Evolutionary conservation across 805 yeast genomes (phyloP), one percentile per base, ranked within the genome.

Genomic region (Starmerella etchellsii): DNA sequence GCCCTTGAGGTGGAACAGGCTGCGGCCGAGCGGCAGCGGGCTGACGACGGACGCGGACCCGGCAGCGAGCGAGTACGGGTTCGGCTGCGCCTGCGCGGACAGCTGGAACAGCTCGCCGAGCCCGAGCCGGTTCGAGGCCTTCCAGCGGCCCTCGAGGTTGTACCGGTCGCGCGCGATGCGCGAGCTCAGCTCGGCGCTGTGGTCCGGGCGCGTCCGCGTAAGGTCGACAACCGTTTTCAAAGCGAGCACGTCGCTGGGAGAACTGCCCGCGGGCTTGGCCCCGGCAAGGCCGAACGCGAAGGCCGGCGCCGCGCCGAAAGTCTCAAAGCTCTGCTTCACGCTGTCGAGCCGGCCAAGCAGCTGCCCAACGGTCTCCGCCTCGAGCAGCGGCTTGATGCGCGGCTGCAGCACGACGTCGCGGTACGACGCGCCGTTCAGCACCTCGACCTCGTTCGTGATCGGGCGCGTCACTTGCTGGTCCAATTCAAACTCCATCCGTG

Each of bases 351-450:
- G 44, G 11, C 37, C 48, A 18, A 54, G 44, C 29, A 55, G 48
- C 38, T 43, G 49, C 24, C 45, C 42, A 23, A 58, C 42, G 4
- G 53, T 52, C 14, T 15, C 22, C 14, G 54, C 53, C 20, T 46
- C 44, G 28, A 56, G 49, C 31, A 58, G 39, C 16, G 56, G 55
- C 34, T 47, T 43, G 29, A 58, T 36, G 18, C 59, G 60, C 10
- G 47, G 41, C 39, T 36, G 37, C 33, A 59, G 46, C 15, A 58
- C 48, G 21, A 41, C 41, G 25, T 54, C 54, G 16, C 59, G 50
- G 37, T 49, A 47, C 8, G 49, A 42, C 18, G 41, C 50, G 16
- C 60, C 60, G 30, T 48, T 36, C 18, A 56, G 52, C n/a, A 53
- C 55, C 39, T 54, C 55, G 24, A 55, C 55, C 34, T 43, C 44